phyloP scores from a whole-genome alignment of 345 rosid genomes.

The Litchi chinensis region DNA sequence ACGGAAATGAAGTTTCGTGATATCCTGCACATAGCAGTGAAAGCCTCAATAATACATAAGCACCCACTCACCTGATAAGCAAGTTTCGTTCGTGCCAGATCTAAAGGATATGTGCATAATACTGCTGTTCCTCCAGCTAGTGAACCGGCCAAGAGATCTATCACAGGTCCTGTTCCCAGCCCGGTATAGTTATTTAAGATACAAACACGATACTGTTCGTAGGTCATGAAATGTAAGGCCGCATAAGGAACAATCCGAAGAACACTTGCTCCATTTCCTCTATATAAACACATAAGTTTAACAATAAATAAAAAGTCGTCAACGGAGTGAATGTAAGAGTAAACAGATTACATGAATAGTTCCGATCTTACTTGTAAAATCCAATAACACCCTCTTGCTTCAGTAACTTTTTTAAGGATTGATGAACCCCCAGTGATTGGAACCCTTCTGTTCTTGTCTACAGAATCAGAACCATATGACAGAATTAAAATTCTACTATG shows the following conservation, averaged over 20 bases:
- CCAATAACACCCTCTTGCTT: conserved; percentile 86
- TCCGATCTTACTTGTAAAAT: conserved; percentile 69
- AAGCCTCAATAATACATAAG: conserved; percentile 17
- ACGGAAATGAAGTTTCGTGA: background rate
- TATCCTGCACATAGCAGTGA: background rate
- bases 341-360: background rate
- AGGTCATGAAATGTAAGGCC: conserved; percentile 94
- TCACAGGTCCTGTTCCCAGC: conserved; percentile 80
- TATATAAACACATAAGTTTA: conserved; percentile 31
- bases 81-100: conserved; percentile 94
- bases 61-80: conserved; percentile 80
- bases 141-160: conserved; percentile 96
- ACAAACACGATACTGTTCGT: conserved; percentile 90
- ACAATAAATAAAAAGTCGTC: conserved; percentile 14
- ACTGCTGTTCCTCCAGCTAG: conserved; percentile 98
- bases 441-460: conserved; percentile 89
- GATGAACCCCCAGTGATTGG: conserved; percentile 72
- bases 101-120: conserved; percentile 90
- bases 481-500: background rate
- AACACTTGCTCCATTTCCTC: conserved; percentile 98
- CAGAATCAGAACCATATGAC: background rate
- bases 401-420: conserved; percentile 70
- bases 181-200: conserved; percentile 68
- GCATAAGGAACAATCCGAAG: conserved; percentile 95
- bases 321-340: background rate